Conservation (phyloP, 148 eudicot species). For the Fagopyrum homotropicum region DNA sequence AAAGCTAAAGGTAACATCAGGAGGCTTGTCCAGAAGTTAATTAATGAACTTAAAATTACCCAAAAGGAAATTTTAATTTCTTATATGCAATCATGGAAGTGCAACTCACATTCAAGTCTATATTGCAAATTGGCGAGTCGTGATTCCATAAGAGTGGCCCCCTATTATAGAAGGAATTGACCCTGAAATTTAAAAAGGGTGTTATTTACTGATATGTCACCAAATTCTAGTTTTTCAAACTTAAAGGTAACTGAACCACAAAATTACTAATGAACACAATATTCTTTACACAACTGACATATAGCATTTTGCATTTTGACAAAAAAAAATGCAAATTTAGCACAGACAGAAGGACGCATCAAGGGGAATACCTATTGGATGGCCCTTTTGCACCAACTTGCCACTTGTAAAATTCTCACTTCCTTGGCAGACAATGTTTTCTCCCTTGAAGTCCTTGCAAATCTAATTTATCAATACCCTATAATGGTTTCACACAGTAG, state of each 20-base stretch:
- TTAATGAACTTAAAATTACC: neutral
- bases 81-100: neutral
- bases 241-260: neutral
- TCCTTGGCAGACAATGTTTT: constrained; percentile 15
- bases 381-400: constrained; percentile 32
- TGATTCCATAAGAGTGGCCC: constrained; percentile 48
- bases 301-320: neutral
- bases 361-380: constrained; percentile 40
- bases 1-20: neutral
- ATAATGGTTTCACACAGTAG: no score
- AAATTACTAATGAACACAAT: neutral
- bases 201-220: neutral
- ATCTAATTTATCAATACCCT: no score
- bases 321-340: neutral
- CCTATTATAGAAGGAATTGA: constrained; percentile 49
- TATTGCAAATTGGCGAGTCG: constrained; percentile 49
- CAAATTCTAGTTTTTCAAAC: neutral
- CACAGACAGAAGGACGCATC: constrained; percentile 3
- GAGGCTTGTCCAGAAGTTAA: neutral
- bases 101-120: constrained; percentile 69
- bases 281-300: neutral
- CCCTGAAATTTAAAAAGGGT: constrained; percentile 43
- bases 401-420: constrained; percentile 23
- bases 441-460: constrained; percentile 24
- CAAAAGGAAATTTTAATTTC: neutral